A percentile compares a stretch with the other conserved stretches of the same genome.
Evolutionary conservation across 1,284 basidiomycete species (phyloP).

Genomic region (Termitomyces sp.): DNA sequence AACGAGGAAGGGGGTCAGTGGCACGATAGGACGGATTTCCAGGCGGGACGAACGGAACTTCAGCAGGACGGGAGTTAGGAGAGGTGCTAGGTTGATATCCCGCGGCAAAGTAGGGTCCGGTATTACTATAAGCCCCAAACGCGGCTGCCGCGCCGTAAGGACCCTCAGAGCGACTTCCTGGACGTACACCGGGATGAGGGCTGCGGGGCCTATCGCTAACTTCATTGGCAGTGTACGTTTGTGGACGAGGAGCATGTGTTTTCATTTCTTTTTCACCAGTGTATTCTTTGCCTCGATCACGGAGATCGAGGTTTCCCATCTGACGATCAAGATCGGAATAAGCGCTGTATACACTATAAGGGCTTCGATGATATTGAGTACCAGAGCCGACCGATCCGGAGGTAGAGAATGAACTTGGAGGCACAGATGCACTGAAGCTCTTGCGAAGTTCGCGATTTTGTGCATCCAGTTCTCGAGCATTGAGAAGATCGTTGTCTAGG

Average conservation of each 20-base stretch:
- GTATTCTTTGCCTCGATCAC: constrained; percentile 25
- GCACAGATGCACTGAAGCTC: constrained; percentile 33
- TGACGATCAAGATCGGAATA: constrained; percentile 31
- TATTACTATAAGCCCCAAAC: constrained; percentile 22
- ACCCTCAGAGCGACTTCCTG: constrained; percentile 17
- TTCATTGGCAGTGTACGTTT: constrained; percentile 29
- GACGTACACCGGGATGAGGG: constrained; percentile 27
- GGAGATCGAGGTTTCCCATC: constrained; percentile 34
- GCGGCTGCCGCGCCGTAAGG: constrained; percentile 20
- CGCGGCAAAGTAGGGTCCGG: constrained; percentile 12
- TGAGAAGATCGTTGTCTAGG: constrained; percentile 46
- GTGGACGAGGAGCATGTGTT: constrained; percentile 23
- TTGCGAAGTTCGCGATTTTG: constrained; percentile 37
- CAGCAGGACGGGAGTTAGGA: constrained; percentile 26
- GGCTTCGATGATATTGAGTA: constrained; percentile 17
- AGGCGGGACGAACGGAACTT: constrained; percentile 23
- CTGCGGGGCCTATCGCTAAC: constrained; percentile 27
- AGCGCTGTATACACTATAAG: constrained; percentile 16
- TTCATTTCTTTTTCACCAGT: constrained; percentile 27
- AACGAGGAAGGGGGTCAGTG: constrained; percentile 27
- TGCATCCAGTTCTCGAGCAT: constrained; percentile 49
- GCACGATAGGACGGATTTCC: constrained; percentile 25
- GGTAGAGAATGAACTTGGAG: constrained; percentile 25
- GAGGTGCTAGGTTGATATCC: constrained; percentile 14
- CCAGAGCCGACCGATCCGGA: constrained; percentile 20